Percentiles rank a stretch among this genome's conserved stretches.
These are phyloP conservation scores for Xenosphaeropsis pyriputrescens DNA, from an alignment of 2,329 filamentous ascomycete genomes.

Conservation along the genomic window DNA sequence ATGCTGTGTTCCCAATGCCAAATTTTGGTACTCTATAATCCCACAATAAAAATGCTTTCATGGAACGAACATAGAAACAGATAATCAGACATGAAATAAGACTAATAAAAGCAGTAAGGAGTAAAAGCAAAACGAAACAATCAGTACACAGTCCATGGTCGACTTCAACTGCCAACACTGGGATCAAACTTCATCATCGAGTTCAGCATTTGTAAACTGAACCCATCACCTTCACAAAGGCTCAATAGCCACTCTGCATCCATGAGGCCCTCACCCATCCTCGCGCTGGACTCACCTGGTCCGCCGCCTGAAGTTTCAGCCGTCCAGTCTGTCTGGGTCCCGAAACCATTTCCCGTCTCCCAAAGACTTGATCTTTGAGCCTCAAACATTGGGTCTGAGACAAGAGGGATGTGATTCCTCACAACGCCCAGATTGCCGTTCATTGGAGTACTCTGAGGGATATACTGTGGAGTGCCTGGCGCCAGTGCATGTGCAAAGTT, in stretches of 20 bases:
- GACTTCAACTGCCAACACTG: background rate
- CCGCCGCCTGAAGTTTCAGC: background rate
- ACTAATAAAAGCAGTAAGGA: too few relatives aligned
- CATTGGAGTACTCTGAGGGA: background rate
- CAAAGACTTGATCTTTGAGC: background rate
- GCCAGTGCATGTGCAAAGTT: background rate
- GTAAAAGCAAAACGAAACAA: too few relatives aligned
- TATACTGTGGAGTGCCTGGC: background rate
- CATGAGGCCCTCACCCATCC: background rate
- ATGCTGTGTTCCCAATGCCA: too few relatives aligned
- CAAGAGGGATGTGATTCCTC: too few relatives aligned
- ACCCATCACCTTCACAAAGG: slow-evolving; percentile 2
- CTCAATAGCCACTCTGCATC: slow-evolving; percentile 1
- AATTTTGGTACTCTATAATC: too few relatives aligned
- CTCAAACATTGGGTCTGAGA: background rate
- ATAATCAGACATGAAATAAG: too few relatives aligned
- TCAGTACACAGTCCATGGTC: too few relatives aligned
- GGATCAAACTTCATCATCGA: slow-evolving; percentile 2
- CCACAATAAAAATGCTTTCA: too few relatives aligned
- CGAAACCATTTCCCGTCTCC: background rate
- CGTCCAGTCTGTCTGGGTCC: background rate
- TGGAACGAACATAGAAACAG: too few relatives aligned
- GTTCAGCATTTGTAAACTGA: slow-evolving; percentile 3
- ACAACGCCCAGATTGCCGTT: background rate
- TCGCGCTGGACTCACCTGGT: background rate